These are phyloP conservation scores for Fusarium mexicanum DNA, from an alignment of 2,329 filamentous ascomycete genomes.

Conservation along the genomic window DNA sequence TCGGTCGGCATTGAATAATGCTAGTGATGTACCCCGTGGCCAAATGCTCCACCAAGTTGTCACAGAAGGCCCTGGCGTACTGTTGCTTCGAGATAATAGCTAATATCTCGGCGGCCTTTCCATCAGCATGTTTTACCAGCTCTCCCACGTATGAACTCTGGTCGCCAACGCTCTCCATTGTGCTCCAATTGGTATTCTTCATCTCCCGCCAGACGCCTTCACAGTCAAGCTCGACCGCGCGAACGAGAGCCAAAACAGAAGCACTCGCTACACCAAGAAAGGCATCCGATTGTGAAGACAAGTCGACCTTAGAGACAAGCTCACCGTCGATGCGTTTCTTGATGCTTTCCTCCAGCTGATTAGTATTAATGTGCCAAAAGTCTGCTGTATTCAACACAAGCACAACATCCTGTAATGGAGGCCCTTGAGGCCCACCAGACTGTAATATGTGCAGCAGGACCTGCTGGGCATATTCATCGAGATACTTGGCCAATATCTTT, in stretches of 20 bases:
- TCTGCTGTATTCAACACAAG: conserved; percentile 95
- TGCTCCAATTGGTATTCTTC: conserved; percentile 94
- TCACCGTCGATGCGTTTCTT: conserved; percentile 88
- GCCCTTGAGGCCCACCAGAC: conserved; percentile 61
- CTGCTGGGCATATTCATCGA: conserved; percentile 95
- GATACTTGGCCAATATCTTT: conserved; percentile 86
- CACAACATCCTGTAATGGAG: conserved; percentile 77
- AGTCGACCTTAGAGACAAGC: conserved; percentile 78
- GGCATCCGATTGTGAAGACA: conserved; percentile 92
- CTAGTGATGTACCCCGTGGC: conserved; percentile 82
- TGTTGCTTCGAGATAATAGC: conserved; percentile 86
- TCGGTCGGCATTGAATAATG: conserved; percentile 87
- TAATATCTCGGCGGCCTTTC: conserved; percentile 78
- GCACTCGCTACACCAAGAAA: conserved; percentile 96
- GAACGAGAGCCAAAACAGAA: conserved; percentile 83
- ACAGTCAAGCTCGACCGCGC: conserved; percentile 82
- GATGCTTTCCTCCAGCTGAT: conserved; percentile 93
- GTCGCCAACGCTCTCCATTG: conserved; percentile 91
- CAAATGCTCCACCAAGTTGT: conserved; percentile 92
- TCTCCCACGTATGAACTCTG: conserved; percentile 92
- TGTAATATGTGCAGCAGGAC: conserved; percentile 80
- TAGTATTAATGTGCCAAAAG: conserved; percentile 94
- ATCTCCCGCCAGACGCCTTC: conserved; percentile 96
- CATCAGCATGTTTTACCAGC: conserved; percentile 77
- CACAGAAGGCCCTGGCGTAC: conserved; percentile 93